Evolutionary conservation across 768 basidiomycete genomes (phyloP), one percentile per base, ranked within the genome.

Genomic region (Goffeauzyma gilvescens): DNA sequence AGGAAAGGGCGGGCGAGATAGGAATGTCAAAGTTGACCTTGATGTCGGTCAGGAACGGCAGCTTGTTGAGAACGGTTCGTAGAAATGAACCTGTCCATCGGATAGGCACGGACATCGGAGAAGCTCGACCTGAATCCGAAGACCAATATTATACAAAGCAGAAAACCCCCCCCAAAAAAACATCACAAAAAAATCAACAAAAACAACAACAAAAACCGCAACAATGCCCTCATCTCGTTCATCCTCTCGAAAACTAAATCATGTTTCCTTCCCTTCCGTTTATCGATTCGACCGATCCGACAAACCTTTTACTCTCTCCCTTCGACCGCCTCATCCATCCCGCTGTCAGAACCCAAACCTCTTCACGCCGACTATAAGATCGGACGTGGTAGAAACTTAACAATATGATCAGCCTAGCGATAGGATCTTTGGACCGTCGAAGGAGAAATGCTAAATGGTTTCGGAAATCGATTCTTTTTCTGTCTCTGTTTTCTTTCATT

Each of bases 311-410:
- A 40, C 33, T 42, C 31, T 34, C 40, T 38, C 44, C 27, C 41
- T 30, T 35, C 41, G 55, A 55, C 61, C 61, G 61, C 61, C 61
- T 63, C 61, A 63, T 63, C 59, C 61, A 63, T 63, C 61, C 61
- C 61, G 61, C 58, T 38, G 37, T 44, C 44, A 33, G 48, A 55
- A 30, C 46, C 34, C 42, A 23, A 31, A 15, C 36, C 24, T 35
- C 22, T 21, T 22, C 22, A 21, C 47, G 30, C 42, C 31, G 17
- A 20, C 34, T 26, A 34, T 33, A 32, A 35, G 31, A 26, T 36
- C 30, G 18, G 18, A 36, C 41, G 21, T 24, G 23, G 23, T 33
- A 17, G n/a, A 40, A 30, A 25, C 36, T 18, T 15, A 32, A 30
- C 24, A 32, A 21, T 32, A 22, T 15, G 33, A 25, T 31, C 33